Base-by-base conservation (phyloP, 257 asterid genomes). In the Plectranthus barbatus region DNA sequence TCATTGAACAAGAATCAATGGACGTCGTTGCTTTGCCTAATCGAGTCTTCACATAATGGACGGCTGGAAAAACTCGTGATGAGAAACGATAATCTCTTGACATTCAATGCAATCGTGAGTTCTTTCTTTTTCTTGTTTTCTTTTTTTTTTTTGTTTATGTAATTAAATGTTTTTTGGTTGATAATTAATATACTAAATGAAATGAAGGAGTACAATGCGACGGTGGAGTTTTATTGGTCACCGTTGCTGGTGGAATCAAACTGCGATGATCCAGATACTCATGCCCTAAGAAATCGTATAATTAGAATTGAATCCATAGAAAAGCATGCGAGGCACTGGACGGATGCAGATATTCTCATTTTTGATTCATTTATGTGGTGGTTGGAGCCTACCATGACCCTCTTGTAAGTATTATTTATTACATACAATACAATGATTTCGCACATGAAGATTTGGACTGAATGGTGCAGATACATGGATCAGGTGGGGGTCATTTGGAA, bases 201-300 rank as follows among this genome's bases (percentile, higher is more conserved):
- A 4, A 51, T 54, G 54, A 74, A 86, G 92, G 90, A 82, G 34
- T 86, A 84, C 67, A 80, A 86, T 62, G 87, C 77, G 48, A 74
- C 81, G 9, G 72, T 86, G 5, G 95, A 76, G 55, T 84, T 86
- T 61, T 82, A 84, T 46, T 86, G 92, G 95, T 76, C 86, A 1
- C 95, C 92, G 21, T 50, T 82, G 60, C 60, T 86, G 33, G 72
- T 84, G n/a, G 95, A 86, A 71, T 80, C 92, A 0, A 82, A 70
- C 17, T 71, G 76, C 0, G 95, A 86, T 20, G 68, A 80, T 72
- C 69, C 81, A 21, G 5, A 40, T 0, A 23, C 36, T 33, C 86
- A 80, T 72, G 67, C 6, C 66, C 42, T 11, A 7, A 42, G 13
- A 72, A 33, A 23, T 11, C 83, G 84, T 2, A 47, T 54, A 11